Conservation (phyloP, 148 eudicot genomes). For the Chenopodium quinoa region DNA sequence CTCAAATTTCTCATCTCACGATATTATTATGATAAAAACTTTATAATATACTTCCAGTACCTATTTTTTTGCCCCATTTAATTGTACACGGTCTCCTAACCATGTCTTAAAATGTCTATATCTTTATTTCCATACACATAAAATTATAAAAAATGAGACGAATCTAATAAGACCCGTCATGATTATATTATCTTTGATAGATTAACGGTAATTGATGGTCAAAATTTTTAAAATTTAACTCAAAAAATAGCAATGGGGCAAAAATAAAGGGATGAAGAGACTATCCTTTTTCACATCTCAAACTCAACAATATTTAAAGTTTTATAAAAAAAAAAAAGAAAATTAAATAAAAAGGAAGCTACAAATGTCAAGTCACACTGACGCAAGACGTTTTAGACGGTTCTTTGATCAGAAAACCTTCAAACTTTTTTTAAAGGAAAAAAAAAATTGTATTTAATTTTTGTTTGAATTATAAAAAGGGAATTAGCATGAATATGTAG, state of each 20-base stretch:
- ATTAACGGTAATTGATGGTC: too few relatives aligned
- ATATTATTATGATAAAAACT: background rate
- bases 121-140: too few relatives aligned
- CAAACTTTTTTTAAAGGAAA: background rate
- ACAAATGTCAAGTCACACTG: constrained; percentile 40
- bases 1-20: constrained; percentile 1
- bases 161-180: too few relatives aligned
- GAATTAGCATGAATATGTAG: constrained; percentile 6
- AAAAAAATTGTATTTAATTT: background rate
- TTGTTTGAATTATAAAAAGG: background rate
- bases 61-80: too few relatives aligned
- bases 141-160: too few relatives aligned
- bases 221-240: too few relatives aligned
- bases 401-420: constrained; percentile 22
- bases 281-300: background rate
- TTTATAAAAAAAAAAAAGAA: background rate
- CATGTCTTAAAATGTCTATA: too few relatives aligned
- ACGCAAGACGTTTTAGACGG: constrained; percentile 37
- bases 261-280: too few relatives aligned
- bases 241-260: too few relatives aligned
- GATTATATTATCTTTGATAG: too few relatives aligned
- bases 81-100: too few relatives aligned
- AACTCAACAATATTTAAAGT: background rate
- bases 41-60: background rate
- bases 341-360: constrained; percentile 17